A percentile compares a stretch with the other conserved stretches of the same genome.
Evolutionary conservation across 2,329 filamentous ascomycete species (phyloP).

Genomic region (Phaeoacremonium minimum): DNA sequence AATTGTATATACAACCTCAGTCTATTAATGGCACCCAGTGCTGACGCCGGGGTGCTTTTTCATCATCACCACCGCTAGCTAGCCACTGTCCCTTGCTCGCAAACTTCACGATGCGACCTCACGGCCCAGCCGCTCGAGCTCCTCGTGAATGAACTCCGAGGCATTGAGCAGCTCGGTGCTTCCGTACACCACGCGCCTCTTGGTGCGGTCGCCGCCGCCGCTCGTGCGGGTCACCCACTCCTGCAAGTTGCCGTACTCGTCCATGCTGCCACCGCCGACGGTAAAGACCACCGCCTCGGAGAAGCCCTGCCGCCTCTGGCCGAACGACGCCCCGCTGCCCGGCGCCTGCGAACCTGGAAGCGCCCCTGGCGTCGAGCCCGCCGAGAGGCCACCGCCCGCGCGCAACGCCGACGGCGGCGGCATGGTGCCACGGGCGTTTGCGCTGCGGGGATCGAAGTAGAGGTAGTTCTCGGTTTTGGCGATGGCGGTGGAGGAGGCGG

Average conservation of each 20-base stretch:
- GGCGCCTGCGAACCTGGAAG: slow-evolving; percentile 40
- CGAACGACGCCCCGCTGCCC: slow-evolving; percentile 80
- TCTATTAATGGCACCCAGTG: too few species aligned
- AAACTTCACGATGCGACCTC: slow-evolving; percentile 40
- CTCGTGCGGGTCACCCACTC: slow-evolving; percentile 86
- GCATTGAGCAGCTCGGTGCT: slow-evolving; percentile 80
- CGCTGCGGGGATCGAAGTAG: slow-evolving; percentile 93
- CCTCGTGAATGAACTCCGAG: slow-evolving; percentile 59
- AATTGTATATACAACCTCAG: too few species aligned
- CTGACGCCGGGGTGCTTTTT: too few species aligned
- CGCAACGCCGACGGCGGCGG: slow-evolving; percentile 68
- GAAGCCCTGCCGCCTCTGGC: slow-evolving; percentile 84
- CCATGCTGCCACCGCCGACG: slow-evolving; percentile 94
- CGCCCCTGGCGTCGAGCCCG: slow-evolving; percentile 31
- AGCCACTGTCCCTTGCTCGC: too few species aligned
- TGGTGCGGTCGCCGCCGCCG: slow-evolving; percentile 52
- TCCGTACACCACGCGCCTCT: slow-evolving; percentile 86
- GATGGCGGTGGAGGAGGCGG: slow-evolving; percentile 86
- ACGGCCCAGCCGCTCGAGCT: slow-evolving; percentile 58
- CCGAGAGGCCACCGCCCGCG: slow-evolving; percentile 24
- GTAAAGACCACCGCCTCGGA: slow-evolving; percentile 91
- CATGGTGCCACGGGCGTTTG: slow-evolving; percentile 88
- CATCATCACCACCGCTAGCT: too few species aligned
- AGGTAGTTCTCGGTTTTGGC: slow-evolving; percentile 95
- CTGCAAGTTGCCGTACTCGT: slow-evolving; percentile 95